Conservation (phyloP, 495 filamentous ascomycete genomes). For the Talaromyces ruber region DNA sequence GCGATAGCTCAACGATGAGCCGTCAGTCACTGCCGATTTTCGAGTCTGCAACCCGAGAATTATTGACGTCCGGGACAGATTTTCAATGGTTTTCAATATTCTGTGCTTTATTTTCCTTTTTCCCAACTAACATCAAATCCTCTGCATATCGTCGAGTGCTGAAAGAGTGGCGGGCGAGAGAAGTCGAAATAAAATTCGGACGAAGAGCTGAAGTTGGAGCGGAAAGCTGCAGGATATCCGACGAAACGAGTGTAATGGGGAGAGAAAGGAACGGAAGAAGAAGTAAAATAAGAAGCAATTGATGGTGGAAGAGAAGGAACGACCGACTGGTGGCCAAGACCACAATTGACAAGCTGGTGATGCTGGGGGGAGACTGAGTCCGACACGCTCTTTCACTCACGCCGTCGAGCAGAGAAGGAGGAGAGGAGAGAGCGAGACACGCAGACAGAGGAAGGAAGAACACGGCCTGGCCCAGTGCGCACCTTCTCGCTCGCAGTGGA, state of each 20-base stretch:
- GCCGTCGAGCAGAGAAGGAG: slow-evolving; percentile 4
- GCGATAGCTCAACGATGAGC: neutral
- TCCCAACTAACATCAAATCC: neutral
- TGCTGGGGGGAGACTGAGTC: neutral
- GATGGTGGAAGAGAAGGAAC: slow-evolving; percentile 8
- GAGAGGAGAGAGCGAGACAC: neutral
- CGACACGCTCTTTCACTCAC: neutral
- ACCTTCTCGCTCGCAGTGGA: neutral
- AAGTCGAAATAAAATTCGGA: neutral
- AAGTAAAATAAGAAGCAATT: slow-evolving; percentile 4
- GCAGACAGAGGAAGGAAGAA: neutral
- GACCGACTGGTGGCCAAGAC: slow-evolving; percentile 5
- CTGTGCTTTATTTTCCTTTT: neutral
- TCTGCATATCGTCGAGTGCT: neutral
- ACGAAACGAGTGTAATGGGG: neutral
- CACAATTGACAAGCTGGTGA: neutral
- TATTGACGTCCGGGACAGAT: neutral
- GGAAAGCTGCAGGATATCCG: neutral
- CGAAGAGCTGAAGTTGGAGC: neutral
- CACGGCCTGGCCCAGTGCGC: neutral
- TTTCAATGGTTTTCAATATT: neutral
- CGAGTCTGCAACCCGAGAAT: neutral
- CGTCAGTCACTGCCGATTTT: neutral
- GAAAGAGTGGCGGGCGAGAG: neutral
- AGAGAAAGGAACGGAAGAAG: slow-evolving; percentile 7